phyloP scores from a whole-genome alignment of 805 yeast species.

The Kuraishia molischiana region DNA sequence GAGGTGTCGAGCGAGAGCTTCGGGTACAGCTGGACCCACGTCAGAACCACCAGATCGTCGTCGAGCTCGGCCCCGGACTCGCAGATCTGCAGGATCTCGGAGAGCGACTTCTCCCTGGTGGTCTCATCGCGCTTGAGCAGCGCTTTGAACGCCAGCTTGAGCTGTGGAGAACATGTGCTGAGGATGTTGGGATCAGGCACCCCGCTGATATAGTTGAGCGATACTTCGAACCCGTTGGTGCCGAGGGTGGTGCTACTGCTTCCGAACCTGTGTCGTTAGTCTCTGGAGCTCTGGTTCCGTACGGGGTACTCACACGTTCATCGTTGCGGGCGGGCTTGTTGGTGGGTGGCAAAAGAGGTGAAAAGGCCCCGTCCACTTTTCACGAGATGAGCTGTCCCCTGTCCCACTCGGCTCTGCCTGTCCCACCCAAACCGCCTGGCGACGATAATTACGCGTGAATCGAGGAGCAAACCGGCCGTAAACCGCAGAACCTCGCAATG shows the following conservation, averaged over 20 bases:
- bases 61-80: slow-evolving; percentile 16
- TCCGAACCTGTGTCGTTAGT: not conserved
- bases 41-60: slow-evolving; percentile 47
- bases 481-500: too few relatives aligned
- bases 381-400: too few relatives aligned
- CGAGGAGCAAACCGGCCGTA: too few relatives aligned
- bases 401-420: too few relatives aligned
- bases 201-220: slow-evolving; percentile 70
- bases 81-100: slow-evolving; percentile 33
- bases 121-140: slow-evolving; percentile 69
- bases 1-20: slow-evolving; percentile 68
- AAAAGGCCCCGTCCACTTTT: too few relatives aligned
- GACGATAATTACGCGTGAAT: too few relatives aligned
- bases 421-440: too few relatives aligned
- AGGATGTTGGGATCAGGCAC: slow-evolving; percentile 58
- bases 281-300: too few relatives aligned
- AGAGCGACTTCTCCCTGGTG: slow-evolving; percentile 77
- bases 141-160: slow-evolving; percentile 64
- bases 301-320: not conserved
- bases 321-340: not conserved
- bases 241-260: slow-evolving; percentile 17
- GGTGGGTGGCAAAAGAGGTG: too few relatives aligned
- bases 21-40: slow-evolving; percentile 78
- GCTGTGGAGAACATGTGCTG: slow-evolving; percentile 24
- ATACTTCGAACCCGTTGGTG: slow-evolving; percentile 37